phyloP scores from a whole-genome alignment of 345 rosid species.

The Litchi chinensis region DNA sequence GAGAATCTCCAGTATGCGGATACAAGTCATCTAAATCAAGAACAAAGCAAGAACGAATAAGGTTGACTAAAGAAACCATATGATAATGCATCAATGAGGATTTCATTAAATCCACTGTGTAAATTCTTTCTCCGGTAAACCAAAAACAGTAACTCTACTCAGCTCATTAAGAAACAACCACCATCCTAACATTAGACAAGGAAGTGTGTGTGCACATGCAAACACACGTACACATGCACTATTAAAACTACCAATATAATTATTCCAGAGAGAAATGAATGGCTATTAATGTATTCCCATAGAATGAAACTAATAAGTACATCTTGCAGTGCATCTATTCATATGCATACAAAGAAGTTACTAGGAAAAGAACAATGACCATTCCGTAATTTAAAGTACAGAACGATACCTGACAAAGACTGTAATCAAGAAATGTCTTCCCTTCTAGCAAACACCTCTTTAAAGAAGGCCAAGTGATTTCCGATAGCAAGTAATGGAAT shows the following conservation, averaged over 20 bases:
- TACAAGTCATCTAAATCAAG: constrained; percentile 85
- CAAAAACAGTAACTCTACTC: background rate
- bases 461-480: constrained; percentile 68
- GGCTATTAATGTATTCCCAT: background rate
- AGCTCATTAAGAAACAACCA: background rate
- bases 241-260: background rate
- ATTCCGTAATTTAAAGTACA: constrained; percentile 11
- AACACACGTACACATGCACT: background rate
- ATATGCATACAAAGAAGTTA: background rate
- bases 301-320: background rate
- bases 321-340: background rate
- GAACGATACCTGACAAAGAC: constrained; percentile 75
- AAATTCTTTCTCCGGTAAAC: background rate
- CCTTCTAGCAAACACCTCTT: constrained; percentile 79
- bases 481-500: constrained; percentile 56
- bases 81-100: constrained; percentile 7
- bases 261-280: constrained; percentile 13
- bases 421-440: constrained; percentile 68
- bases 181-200: background rate
- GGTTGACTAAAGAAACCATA: constrained; percentile 11
- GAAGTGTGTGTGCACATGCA: background rate
- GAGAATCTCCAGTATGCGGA: constrained; percentile 85
- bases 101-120: constrained; percentile 8
- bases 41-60: constrained; percentile 19
- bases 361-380: constrained; percentile 2